Evolutionary conservation across 768 basidiomycete genomes (phyloP), one percentile per base, ranked within the genome.

Genomic region (Candolleomyces aberdarensis): DNA sequence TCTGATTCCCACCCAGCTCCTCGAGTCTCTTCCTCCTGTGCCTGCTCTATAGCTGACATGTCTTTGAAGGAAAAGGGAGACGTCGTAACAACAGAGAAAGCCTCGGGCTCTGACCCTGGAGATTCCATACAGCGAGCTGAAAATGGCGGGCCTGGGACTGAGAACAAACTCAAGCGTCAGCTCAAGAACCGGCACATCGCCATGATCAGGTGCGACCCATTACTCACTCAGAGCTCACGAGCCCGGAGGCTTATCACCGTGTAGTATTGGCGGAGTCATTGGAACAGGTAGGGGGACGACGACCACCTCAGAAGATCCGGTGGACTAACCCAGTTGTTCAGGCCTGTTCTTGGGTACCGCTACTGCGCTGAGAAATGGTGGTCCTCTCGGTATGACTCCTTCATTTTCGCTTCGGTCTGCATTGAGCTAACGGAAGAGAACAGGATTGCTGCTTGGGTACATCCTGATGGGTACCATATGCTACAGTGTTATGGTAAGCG

Each of bases 151-250:
- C 7, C 17, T 26, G 32, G 11, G 6, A 17, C 20, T 9, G 39
- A 51, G 26, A 32, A 59, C 39, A 49, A 51, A 20, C 49, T 49
- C 48, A 22, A 51, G 29, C 50, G 58, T 52, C 86, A 89, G 71
- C 75, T 89, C 64, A 89, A 89, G 71, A 91, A 89, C 67, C 79
- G 91, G 15, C 91, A 92, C 69, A 80, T 92, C 61, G 87, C 90
- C 54, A 91, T 92, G 89, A 91, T 92, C 65, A 90, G 89, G 87
- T 73, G 15, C 11, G 66, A 64, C 29, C 41, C 46, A 47, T 31
- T 9, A 26, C 49, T 44, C 14, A 53, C 17, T 19, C 44, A 36
- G 17, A 46, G 11, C 54, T 36, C 1, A 17, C 19, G 19, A 20
- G 13, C 20, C 10, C 31, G 14, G 14, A 22, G 29, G 26, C 17